Evolutionary conservation across 2,329 filamentous ascomycete genomes (phyloP).

Genomic region (Ophiostoma fasciatum): DNA sequence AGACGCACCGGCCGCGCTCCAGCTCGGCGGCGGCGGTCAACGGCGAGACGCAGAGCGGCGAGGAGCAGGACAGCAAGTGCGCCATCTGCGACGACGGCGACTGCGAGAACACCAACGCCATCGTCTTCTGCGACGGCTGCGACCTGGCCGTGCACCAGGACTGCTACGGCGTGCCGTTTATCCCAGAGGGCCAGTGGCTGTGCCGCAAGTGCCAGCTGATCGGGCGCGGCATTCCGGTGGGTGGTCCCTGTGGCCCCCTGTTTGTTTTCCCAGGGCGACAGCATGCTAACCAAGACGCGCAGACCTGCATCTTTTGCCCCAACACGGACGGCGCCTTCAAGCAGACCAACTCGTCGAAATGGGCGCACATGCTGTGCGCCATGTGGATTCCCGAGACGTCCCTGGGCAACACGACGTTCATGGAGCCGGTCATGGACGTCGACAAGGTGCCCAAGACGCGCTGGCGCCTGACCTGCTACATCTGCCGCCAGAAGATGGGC

Average conservation of each 20-base stretch:
- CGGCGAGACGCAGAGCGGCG: constrained; percentile 69
- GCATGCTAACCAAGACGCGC: background rate
- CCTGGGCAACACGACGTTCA: constrained; percentile 88
- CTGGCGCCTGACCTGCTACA: constrained; percentile 91
- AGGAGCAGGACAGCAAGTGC: constrained; percentile 95
- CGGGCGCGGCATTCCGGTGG: constrained; percentile 72
- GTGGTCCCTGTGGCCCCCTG: too few relatives aligned
- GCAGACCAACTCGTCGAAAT: constrained; percentile 89
- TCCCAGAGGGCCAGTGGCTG: constrained; percentile 95
- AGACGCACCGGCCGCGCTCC: constrained; percentile 82
- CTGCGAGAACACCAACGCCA: constrained; percentile 97
- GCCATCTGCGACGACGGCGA: constrained; percentile 98
- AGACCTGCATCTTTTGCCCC: constrained; percentile 96
- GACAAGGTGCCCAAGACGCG: constrained; percentile 91
- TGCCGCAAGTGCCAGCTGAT: constrained; percentile 95
- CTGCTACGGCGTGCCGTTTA: constrained; percentile 97
- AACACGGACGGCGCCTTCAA: constrained; percentile 98
- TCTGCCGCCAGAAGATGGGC: constrained; percentile 94
- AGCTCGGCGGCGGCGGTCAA: constrained; percentile 93
- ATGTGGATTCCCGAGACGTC: constrained; percentile 98
- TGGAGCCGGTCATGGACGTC: constrained; percentile 96
- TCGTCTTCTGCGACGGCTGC: constrained; percentile 97
- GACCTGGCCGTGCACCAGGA: constrained; percentile 96
- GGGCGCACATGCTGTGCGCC: constrained; percentile 90
- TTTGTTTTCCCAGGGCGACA: too few relatives aligned